Evolutionary conservation across 495 filamentous ascomycete genomes (phyloP).

Genomic region (Penicillium steckii): DNA sequence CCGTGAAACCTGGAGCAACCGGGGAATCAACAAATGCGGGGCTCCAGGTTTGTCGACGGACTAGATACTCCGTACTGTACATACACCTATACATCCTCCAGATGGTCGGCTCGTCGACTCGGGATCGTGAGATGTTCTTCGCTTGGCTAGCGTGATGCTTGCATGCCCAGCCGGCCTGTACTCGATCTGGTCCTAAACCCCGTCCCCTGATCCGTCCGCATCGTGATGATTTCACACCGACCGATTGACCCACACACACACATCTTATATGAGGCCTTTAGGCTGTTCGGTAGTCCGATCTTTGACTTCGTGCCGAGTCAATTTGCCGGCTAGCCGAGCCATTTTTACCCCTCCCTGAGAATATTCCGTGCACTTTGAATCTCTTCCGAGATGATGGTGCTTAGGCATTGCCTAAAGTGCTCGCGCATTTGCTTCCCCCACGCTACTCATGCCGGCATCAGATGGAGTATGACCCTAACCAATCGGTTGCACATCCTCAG

Average conservation of each 20-base stretch:
- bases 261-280: not conserved
- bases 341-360: not conserved
- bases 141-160: not conserved
- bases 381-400: not conserved
- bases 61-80: too few species aligned
- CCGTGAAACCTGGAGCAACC: slow-evolving; percentile 5
- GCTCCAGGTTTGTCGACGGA: slow-evolving; percentile 14
- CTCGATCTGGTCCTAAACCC: not conserved
- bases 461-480: not conserved
- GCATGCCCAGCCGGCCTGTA: not conserved
- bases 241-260: not conserved
- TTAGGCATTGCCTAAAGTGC: not conserved
- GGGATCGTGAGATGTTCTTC: too few species aligned
- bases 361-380: not conserved
- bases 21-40: slow-evolving; percentile 14
- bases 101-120: too few species aligned
- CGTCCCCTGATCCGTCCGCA: too few species aligned
- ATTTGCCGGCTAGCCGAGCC: not conserved
- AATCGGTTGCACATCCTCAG: not conserved
- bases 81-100: too few species aligned
- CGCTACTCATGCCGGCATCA: not conserved
- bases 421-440: not conserved
- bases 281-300: not conserved
- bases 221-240: not conserved
- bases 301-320: not conserved